Percentiles rank a stretch among this genome's conserved stretches.
phyloP scores from a whole-genome alignment of 805 yeast species.

The Kodamaea laetipori region DNA sequence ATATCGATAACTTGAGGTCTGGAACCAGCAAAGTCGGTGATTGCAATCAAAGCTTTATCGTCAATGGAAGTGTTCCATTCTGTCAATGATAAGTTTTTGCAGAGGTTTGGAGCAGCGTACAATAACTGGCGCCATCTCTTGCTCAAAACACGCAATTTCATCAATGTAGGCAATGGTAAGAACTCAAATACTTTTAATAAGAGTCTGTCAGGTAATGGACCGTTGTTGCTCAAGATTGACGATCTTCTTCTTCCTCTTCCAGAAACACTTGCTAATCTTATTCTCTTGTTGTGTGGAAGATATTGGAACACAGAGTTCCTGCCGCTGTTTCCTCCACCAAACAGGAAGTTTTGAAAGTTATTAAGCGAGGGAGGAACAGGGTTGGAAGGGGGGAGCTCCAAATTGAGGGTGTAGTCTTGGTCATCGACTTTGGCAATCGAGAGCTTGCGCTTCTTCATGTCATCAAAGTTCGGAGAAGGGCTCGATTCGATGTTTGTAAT shows the following conservation, averaged over 20 bases:
- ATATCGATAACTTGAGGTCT: constrained; percentile 63
- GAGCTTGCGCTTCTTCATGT: constrained; percentile 21
- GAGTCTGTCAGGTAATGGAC: constrained; percentile 63
- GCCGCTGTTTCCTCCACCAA: constrained; percentile 17
- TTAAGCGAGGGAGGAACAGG: constrained; percentile 37
- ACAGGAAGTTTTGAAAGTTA: constrained; percentile 30
- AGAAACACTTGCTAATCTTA: constrained; percentile 47
- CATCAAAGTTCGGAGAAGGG: constrained; percentile 13
- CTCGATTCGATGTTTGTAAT: constrained; percentile 12
- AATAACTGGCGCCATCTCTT: constrained; percentile 69
- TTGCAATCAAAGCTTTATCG: constrained; percentile 57
- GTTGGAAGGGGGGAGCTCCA: constrained; percentile 42
- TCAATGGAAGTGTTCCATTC: constrained; percentile 63
- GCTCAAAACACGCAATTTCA: constrained; percentile 61
- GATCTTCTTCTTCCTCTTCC: constrained; percentile 50
- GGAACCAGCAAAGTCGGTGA: constrained; percentile 70
- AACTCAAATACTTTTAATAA: constrained; percentile 54
- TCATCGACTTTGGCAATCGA: constrained; percentile 15
- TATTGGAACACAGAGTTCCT: constrained; percentile 46
- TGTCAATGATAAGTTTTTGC: constrained; percentile 54
- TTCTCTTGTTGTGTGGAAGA: constrained; percentile 55
- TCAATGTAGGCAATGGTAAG: constrained; percentile 57
- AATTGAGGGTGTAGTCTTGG: constrained; percentile 20
- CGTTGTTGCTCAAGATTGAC: constrained; percentile 52
- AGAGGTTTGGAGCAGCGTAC: constrained; percentile 56